Percentiles rank a stretch among this genome's conserved stretches.
phyloP scores from a whole-genome alignment of 2,329 filamentous ascomycete species.

The Nigrospora osmanthi region DNA sequence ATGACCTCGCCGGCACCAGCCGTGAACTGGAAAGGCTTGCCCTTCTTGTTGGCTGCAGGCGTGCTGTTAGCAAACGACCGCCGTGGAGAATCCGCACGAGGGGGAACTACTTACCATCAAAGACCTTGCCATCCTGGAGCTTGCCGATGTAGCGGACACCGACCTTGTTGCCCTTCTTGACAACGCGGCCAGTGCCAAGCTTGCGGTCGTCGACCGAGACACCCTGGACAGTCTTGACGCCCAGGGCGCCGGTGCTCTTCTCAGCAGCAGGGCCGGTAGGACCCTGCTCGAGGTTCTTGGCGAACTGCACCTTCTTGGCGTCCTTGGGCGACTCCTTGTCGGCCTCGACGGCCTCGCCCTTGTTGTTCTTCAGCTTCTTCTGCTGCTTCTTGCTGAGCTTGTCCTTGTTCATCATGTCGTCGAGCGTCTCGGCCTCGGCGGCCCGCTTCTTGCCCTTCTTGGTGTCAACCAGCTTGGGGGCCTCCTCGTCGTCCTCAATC shows the following conservation, averaged over 20 bases:
- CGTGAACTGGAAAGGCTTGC: slow-evolving; percentile 95
- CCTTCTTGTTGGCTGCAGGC: slow-evolving; percentile 85
- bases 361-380: slow-evolving; percentile 99
- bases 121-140: slow-evolving; percentile 87
- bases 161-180: slow-evolving; percentile 85
- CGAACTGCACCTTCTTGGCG: slow-evolving; percentile 86
- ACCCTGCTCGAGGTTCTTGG: slow-evolving; percentile 97
- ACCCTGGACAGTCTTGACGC: slow-evolving; percentile 75
- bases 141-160: slow-evolving; percentile 98
- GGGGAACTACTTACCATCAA: slow-evolving; percentile 63
- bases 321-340: slow-evolving; percentile 47
- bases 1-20: slow-evolving; percentile 93
- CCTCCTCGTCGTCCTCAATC: slow-evolving; percentile 69
- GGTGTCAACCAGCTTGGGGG: slow-evolving; percentile 48
- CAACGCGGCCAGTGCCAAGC: slow-evolving; percentile 71
- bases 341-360: slow-evolving; percentile 70
- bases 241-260: slow-evolving; percentile 47
- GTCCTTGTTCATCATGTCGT: slow-evolving; percentile 77
- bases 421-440: slow-evolving; percentile 65
- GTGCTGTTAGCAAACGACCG: slow-evolving; percentile 11
- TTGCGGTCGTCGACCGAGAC: slow-evolving; percentile 96
- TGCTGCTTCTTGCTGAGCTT: slow-evolving; percentile 93
- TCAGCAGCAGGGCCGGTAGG: slow-evolving; percentile 63
- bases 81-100: slow-evolving; percentile 36
- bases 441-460: slow-evolving; percentile 86